Conservation (phyloP, 805 yeast species). For the Cyberlindnera galapagoensis region DNA sequence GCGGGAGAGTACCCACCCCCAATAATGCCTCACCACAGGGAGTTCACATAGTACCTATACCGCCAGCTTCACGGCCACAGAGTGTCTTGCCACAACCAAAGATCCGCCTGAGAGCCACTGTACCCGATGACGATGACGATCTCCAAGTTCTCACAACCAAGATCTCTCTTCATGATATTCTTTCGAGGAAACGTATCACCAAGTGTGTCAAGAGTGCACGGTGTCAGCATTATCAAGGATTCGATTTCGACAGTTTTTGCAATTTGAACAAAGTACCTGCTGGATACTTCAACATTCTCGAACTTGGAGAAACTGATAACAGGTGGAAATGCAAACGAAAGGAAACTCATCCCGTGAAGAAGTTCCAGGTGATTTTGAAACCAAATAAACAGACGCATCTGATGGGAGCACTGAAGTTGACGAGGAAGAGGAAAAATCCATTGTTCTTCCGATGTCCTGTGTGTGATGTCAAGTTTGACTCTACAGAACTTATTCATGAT, state of each 20-base stretch:
- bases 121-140: slow-evolving; percentile 9
- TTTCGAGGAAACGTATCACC: slow-evolving; percentile 12
- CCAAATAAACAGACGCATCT: background rate
- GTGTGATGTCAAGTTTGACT: slow-evolving; percentile 10
- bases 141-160: slow-evolving; percentile 11
- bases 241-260: slow-evolving; percentile 13
- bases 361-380: slow-evolving; percentile 6
- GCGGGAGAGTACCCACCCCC: too few relatives aligned
- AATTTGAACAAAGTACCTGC: slow-evolving; percentile 4
- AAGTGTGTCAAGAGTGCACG: slow-evolving; percentile 10
- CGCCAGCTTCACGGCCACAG: too few relatives aligned
- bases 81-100: slow-evolving; percentile 2
- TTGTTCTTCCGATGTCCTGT: slow-evolving; percentile 12
- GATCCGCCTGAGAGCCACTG: background rate
- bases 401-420: slow-evolving; percentile 6
- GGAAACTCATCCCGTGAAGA: background rate
- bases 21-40: too few relatives aligned
- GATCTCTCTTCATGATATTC: slow-evolving; percentile 12
- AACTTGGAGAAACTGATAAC: slow-evolving; percentile 1
- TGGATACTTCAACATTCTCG: slow-evolving; percentile 2
- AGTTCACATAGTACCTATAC: too few relatives aligned
- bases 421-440: slow-evolving; percentile 6
- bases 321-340: background rate
- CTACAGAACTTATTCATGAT: slow-evolving; percentile 15
- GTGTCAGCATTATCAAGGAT: slow-evolving; percentile 14